Percentiles rank a stretch among this genome's conserved stretches.
These are phyloP conservation scores for Pseudoscleropodium purum DNA, from an alignment of 225 moss, liverwort and hornwort species.

Conservation along the genomic window DNA sequence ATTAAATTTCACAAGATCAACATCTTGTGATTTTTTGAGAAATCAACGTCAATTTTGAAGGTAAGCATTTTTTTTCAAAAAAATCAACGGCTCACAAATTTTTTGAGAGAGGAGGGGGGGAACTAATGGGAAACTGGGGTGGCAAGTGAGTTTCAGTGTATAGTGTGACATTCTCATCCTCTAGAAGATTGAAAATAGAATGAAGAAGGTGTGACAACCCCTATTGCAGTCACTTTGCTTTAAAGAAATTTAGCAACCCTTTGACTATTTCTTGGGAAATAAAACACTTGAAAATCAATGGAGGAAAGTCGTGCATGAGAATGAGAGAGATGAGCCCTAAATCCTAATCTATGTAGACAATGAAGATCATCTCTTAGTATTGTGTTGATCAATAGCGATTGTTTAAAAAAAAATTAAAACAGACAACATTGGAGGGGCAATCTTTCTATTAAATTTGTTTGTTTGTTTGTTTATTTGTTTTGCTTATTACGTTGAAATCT, in stretches of 20 bases:
- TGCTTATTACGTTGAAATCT: too few relatives aligned
- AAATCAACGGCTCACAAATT: too few relatives aligned
- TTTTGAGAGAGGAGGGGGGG: too few relatives aligned
- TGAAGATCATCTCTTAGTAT: background rate
- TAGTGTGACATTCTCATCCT: fast-evolving
- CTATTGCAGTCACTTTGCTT: background rate
- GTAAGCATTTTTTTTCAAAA: too few relatives aligned
- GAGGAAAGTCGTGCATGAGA: fast-evolving
- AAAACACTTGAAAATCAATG: fast-evolving
- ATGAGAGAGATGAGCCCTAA: background rate
- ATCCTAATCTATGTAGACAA: background rate
- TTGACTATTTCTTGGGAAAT: background rate
- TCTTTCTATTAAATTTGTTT: too few relatives aligned
- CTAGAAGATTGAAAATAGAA: background rate
- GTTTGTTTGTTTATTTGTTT: too few relatives aligned
- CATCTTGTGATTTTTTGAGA: too few relatives aligned
- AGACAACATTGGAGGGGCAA: too few relatives aligned
- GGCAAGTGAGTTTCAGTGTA: too few relatives aligned
- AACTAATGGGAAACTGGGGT: too few relatives aligned
- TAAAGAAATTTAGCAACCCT: background rate
- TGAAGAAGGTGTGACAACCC: background rate
- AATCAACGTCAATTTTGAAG: too few relatives aligned
- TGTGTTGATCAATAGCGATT: background rate
- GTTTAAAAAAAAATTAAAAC: background rate
- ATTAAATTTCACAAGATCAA: too few relatives aligned